Conservation (phyloP, 306 rosid genomes). For the Pyrus pyrifolia region DNA sequence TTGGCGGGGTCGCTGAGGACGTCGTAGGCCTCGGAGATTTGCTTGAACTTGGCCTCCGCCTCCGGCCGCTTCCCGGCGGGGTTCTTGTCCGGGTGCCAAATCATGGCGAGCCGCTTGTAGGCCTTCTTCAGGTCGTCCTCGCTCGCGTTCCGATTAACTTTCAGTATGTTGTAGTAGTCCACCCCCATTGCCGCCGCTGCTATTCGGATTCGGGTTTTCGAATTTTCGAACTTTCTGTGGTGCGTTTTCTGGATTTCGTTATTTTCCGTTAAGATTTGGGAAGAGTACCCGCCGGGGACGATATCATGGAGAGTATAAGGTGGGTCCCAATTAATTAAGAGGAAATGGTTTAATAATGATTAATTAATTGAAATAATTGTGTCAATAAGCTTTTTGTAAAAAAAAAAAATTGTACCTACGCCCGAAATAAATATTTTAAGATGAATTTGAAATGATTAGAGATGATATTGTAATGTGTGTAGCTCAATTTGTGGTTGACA, state of each 20-base stretch:
- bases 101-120: constrained; percentile 71
- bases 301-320: background rate
- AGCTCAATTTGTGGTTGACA: too few species aligned
- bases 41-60: constrained; percentile 82
- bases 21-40: constrained; percentile 82
- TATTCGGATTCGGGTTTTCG: background rate
- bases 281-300: background rate
- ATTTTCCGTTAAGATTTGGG: background rate
- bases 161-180: constrained; percentile 89
- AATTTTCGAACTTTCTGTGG: background rate
- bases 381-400: background rate
- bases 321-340: background rate
- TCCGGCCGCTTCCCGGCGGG: constrained; percentile 46
- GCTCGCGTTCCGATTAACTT: constrained; percentile 75
- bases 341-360: background rate
- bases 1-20: constrained; percentile 77
- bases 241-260: background rate
- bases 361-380: background rate
- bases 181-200: constrained; percentile 43
- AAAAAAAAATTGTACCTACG: background rate
- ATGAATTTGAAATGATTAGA: background rate
- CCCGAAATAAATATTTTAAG: background rate
- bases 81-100: constrained; percentile 96
- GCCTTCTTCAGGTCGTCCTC: constrained; percentile 81
- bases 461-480: background rate